Percentiles rank a stretch among this genome's conserved stretches.
Evolutionary conservation across 345 rosid species (phyloP).

Genomic region (Sisymbrium irio): DNA sequence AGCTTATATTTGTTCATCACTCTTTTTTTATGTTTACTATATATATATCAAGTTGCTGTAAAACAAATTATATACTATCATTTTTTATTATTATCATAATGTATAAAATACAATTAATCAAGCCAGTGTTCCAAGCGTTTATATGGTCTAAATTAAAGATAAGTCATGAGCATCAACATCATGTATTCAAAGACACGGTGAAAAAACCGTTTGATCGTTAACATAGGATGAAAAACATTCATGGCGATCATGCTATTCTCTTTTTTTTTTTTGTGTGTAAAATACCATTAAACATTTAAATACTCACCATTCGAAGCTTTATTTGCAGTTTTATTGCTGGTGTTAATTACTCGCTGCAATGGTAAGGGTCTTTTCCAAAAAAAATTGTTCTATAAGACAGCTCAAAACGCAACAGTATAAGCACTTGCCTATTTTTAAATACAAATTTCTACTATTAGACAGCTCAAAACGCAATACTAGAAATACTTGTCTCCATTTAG

Average conservation of each 20-base stretch:
- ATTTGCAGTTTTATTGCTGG: neutral
- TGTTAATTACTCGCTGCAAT: neutral
- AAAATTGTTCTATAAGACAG: neutral
- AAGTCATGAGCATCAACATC: neutral
- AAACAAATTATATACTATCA: neutral
- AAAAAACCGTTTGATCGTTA: neutral
- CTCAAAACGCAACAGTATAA: neutral
- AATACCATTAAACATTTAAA: neutral
- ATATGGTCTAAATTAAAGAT: neutral
- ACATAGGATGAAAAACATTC: neutral
- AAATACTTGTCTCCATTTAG: neutral
- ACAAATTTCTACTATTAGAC: neutral
- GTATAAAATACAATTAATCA: neutral
- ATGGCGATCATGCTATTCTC: neutral
- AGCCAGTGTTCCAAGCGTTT: neutral
- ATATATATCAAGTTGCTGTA: neutral
- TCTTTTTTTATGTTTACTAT: neutral
- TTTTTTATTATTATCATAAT: neutral
- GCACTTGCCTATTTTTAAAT: neutral
- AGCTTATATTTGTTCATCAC: no score
- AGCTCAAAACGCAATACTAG: slow-evolving; percentile 13
- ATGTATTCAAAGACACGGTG: neutral
- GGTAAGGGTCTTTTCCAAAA: neutral
- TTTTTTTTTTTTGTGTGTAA: no score
- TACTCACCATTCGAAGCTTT: neutral